Evolutionary conservation across 495 filamentous ascomycete species (phyloP).

Genomic region (Aspergillus avenaceus): DNA sequence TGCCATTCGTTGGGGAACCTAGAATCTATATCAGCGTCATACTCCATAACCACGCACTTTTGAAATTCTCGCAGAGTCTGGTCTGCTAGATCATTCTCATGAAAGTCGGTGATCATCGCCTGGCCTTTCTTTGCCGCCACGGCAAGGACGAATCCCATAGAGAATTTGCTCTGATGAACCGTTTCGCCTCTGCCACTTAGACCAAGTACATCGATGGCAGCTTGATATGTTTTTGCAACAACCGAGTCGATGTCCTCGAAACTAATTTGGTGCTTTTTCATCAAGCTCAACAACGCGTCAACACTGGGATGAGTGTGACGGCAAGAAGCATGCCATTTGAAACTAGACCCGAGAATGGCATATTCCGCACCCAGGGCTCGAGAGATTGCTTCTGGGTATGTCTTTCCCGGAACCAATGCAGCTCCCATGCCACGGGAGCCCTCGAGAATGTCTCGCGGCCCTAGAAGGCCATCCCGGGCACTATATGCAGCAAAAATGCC

Average conservation of each 20-base stretch:
- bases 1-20: constrained; percentile 29
- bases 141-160: constrained; percentile 37
- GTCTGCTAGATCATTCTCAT: constrained; percentile 26
- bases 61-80: constrained; percentile 23
- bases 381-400: constrained; percentile 27
- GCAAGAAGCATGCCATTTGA: constrained; percentile 38
- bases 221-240: constrained; percentile 26
- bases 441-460: constrained; percentile 32
- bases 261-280: constrained; percentile 22
- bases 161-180: constrained; percentile 37
- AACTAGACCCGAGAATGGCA: constrained; percentile 26
- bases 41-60: constrained; percentile 24
- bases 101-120: constrained; percentile 35
- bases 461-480: constrained; percentile 25
- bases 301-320: constrained; percentile 35
- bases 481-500: constrained; percentile 34
- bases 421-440: constrained; percentile 30
- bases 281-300: constrained; percentile 27
- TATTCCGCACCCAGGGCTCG: constrained; percentile 22
- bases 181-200: constrained; percentile 27
- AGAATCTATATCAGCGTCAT: constrained; percentile 26
- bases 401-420: constrained; percentile 21
- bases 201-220: constrained; percentile 29
- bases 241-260: constrained; percentile 31
- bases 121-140: constrained; percentile 32